Evolutionary conservation across 768 basidiomycete genomes (phyloP), one percentile per base, ranked within the genome.

Genomic region (Mycena haematopus): DNA sequence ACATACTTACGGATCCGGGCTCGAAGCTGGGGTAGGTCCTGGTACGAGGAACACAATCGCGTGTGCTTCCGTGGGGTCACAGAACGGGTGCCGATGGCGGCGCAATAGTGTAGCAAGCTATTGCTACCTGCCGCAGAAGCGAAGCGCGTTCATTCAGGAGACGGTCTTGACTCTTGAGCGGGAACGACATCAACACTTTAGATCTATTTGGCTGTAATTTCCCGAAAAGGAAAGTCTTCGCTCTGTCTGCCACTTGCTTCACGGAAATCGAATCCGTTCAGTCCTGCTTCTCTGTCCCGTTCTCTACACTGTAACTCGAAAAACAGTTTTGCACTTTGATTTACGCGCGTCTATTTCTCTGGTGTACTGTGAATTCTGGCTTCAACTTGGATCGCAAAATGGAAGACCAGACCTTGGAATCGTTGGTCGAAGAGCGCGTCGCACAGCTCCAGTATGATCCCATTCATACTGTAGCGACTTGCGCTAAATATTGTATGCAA

Each of bases 391-490:
- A 53, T 55, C 44, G 56, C 55, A 56, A 52, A 65, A 69, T 65
- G 66, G 66, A 62, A 25, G 58, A 50, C 51, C 67, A 68, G 36
- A 69, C 72, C 50, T 36, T 62, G 60, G 77, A 82, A 52, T 69
- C 73, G 58, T 67, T 81, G n/a, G 73, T 80, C n/a, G 77, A 81
- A 68, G 77, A 80, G 60, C 77, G 80, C 42, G 72, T 80, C 49
- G 75, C 77, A 58, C 80, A 79, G 60, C 74, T 84, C 52, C 70
- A 79, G 83, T 82, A 69, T 66, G 74, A 67, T 59, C 27, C 29
- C 61, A 42, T 27, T 44, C 29, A 42, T 56, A 14, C 51, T 21
- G 21, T 45, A 25, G 51, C 38, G 38, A 27, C 24, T 60, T 54
- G 33, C 24, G 44, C 54, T 52, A 33, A 62, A 52, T 62, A 52